Evolutionary conservation across 306 rosid species (phyloP), one percentile per base, ranked within the genome.

Genomic region (Cajanus cajan): DNA sequence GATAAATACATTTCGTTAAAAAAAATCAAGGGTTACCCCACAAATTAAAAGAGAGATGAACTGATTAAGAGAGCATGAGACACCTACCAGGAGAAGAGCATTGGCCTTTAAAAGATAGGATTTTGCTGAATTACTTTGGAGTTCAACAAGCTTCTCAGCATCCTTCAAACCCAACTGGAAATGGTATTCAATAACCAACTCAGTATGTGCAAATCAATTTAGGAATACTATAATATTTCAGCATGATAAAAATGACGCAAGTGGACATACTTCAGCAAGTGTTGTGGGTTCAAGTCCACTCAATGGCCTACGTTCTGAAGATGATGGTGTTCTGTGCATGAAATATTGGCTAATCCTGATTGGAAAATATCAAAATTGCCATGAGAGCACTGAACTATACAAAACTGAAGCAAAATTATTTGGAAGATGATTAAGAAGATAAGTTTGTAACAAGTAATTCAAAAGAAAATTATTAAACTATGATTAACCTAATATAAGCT

Each of bases 111-210:
- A 80, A 85, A 93, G 78, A 89, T 90, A 90, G 15, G 98, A 50
- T 79, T 91, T 93, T 48, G 79, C 90, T 16, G 92, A 84, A 82
- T 78, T 86, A 74, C 84, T 84, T 78, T 7, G 84, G 40, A 87
- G 73, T 78, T 76, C 87, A 61, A 86, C 83, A 75, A 95, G 85
- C 85, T 89, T 95, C 79, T 91, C 92, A 18, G 93, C 99, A 86
- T 95, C 99, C 89, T 93, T 95, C 78, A 95, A 83, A 68, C 94
- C 99, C 85, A 95, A 93, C 99, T 95, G 92, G 90, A 82, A 85
- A 84, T 61, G 52, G 72, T 66, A 52, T 12, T 70, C 71, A 71
- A 40, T 65, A 33, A 50, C 71, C 81, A 82, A 65, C 65, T 73
- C 76, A 65, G 59, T 41, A 48, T 65, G 61, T 54, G 72, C 54